phyloP scores from a whole-genome alignment of 306 rosid genomes.

The Inga laurina region DNA sequence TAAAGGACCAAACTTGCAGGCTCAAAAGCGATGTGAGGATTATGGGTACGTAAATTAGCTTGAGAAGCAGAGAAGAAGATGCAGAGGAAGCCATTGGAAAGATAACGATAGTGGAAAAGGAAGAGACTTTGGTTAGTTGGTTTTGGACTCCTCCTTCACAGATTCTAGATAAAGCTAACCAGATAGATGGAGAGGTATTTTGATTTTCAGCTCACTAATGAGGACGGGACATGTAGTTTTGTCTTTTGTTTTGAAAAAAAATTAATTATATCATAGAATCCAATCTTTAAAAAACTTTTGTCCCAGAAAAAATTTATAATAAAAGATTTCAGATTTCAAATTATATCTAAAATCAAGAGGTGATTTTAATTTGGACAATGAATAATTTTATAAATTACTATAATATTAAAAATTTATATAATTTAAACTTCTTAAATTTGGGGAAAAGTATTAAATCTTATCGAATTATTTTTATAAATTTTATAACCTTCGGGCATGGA shows the following conservation, averaged over 20 bases:
- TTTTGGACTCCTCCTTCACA: neutral
- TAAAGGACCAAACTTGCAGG: slow-evolving; percentile 19
- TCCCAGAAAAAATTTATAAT: too few species aligned
- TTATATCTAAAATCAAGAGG: too few species aligned
- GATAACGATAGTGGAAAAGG: neutral
- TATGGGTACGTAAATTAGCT: neutral
- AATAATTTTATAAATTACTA: too few species aligned
- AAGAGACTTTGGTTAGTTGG: neutral
- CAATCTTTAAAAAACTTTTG: neutral
- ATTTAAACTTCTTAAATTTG: too few species aligned
- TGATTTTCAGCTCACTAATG: neutral
- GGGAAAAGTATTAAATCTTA: too few species aligned
- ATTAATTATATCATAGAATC: too few species aligned
- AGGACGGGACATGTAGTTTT: neutral
- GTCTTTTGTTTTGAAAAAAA: neutral
- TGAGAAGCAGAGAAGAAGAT: slow-evolving; percentile 10
- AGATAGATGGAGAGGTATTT: neutral
- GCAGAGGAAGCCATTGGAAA: slow-evolving; percentile 31
- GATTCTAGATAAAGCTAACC: neutral
- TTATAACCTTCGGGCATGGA: too few species aligned
- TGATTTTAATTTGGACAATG: too few species aligned
- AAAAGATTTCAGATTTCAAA: too few species aligned
- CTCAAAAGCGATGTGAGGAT: slow-evolving; percentile 2
- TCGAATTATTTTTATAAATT: too few species aligned
- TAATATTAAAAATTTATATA: too few species aligned